These are phyloP conservation scores for Globisporangium cylindrosporum DNA, from an alignment of 352 stramenopile species.

Conservation along the genomic window DNA sequence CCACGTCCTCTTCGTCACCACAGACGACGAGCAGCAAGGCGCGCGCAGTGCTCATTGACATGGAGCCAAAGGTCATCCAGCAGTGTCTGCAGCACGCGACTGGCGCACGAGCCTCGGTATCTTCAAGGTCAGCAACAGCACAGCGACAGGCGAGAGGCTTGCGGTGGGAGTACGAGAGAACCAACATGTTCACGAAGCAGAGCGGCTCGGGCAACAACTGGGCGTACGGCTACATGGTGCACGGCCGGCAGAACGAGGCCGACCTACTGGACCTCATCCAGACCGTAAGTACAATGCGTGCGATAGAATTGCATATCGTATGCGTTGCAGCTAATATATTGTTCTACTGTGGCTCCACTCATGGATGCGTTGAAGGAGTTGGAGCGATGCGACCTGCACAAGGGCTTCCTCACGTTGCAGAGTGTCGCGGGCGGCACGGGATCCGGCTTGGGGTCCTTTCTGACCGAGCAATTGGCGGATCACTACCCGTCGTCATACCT, in stretches of 20 bases:
- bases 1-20: not conserved
- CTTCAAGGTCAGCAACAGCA: not conserved
- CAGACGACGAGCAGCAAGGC: slow-evolving; percentile 21
- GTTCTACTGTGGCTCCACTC: not conserved
- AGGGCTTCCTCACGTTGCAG: slow-evolving; percentile 74
- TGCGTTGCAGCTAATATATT: not conserved
- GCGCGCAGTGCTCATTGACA: slow-evolving; percentile 77
- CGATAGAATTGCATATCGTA: not conserved
- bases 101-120: not conserved
- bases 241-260: slow-evolving; percentile 39
- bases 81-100: slow-evolving; percentile 31
- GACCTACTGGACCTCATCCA: slow-evolving; percentile 53
- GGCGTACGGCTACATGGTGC: slow-evolving; percentile 58
- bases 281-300: slow-evolving; percentile 22
- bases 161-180: slow-evolving; percentile 44
- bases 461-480: slow-evolving; percentile 74
- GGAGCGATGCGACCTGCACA: slow-evolving; percentile 66
- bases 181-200: slow-evolving; percentile 52
- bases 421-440: slow-evolving; percentile 86
- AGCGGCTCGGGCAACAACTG: slow-evolving; percentile 82
- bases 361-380: slow-evolving; percentile 37
- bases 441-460: slow-evolving; percentile 80
- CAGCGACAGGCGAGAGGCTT: not conserved
- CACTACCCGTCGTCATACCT: slow-evolving; percentile 48
- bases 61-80: slow-evolving; percentile 79